Evolutionary conservation across 495 filamentous ascomycete genomes (phyloP).

Genomic region (Penicillium fimorum): DNA sequence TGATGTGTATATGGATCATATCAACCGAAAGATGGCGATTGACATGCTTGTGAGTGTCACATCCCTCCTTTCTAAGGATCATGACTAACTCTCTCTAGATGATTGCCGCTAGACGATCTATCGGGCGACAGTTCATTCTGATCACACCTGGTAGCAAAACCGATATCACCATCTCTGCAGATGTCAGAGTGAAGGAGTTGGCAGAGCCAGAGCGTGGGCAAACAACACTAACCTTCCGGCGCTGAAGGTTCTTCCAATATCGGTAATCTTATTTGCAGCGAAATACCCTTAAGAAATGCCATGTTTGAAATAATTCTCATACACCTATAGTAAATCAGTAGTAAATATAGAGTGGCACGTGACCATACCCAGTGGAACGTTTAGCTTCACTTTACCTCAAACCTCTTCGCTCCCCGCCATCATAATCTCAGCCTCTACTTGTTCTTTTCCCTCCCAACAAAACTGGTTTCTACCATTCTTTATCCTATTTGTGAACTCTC

Average conservation of each 20-base stretch:
- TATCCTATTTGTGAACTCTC: slow-evolving; percentile 2
- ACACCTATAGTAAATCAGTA: not conserved
- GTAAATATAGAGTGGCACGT: slow-evolving; percentile 2
- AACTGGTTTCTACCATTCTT: not conserved
- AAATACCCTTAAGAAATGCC: slow-evolving; percentile 5
- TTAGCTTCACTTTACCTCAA: slow-evolving; percentile 11
- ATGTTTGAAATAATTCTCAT: not conserved
- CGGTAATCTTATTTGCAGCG: not conserved
- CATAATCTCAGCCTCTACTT: slow-evolving; percentile 1
- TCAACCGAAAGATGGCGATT: slow-evolving; percentile 91
- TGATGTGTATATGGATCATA: slow-evolving; percentile 98
- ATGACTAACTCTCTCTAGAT: slow-evolving; percentile 54
- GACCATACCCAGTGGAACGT: slow-evolving; percentile 4
- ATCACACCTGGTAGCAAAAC: slow-evolving; percentile 90
- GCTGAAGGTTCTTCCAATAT: not conserved
- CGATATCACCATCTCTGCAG: slow-evolving; percentile 64
- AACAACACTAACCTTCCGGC: slow-evolving; percentile 34
- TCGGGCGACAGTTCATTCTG: slow-evolving; percentile 90
- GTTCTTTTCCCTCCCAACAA: not conserved
- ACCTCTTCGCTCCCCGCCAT: slow-evolving; percentile 14
- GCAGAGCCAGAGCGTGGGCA: slow-evolving; percentile 61
- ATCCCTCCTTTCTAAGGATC: not conserved
- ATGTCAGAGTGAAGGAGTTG: slow-evolving; percentile 84
- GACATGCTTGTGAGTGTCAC: slow-evolving; percentile 79
- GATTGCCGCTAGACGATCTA: slow-evolving; percentile 74